These are phyloP conservation scores for Fraxinus xanthoxyloides DNA, from an alignment of 305 asterid genomes.

Conservation along the genomic window DNA sequence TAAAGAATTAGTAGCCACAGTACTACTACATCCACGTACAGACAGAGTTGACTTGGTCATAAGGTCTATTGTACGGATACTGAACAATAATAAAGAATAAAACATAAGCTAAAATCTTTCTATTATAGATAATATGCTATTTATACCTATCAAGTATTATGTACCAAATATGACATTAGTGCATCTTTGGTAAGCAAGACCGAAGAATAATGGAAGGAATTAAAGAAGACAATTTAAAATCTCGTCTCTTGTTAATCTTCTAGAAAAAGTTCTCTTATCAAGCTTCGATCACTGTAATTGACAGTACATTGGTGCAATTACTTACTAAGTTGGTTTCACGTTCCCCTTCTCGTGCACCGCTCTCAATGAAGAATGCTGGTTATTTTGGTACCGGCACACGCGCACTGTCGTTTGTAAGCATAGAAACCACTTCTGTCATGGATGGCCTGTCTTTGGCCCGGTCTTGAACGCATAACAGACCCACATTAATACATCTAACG, in stretches of 20 bases:
- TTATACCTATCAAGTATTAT: not conserved
- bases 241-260: not conserved
- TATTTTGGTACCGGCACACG: constrained; percentile 23
- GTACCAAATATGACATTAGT: not conserved
- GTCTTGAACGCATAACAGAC: constrained; percentile 35
- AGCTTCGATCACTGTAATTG: constrained; percentile 26
- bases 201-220: not conserved
- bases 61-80: not conserved
- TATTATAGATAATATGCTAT: not conserved
- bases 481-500: constrained; percentile 23
- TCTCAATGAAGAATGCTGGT: constrained; percentile 30
- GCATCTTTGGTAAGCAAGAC: not conserved
- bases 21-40: not conserved
- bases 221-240: too few relatives aligned
- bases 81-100: not conserved
- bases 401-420: constrained; percentile 23
- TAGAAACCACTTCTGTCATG: constrained; percentile 25
- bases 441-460: constrained; percentile 25
- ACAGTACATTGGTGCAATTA: constrained; percentile 19
- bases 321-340: not conserved
- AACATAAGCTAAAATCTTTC: not conserved
- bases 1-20: not conserved
- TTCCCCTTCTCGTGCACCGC: not conserved
- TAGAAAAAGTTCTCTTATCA: not conserved
- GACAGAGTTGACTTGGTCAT: not conserved